Evolutionary conservation across 2,329 filamentous ascomycete genomes (phyloP), one percentile per base, ranked within the genome.

Genomic region (Penicillium sclerotigenum): DNA sequence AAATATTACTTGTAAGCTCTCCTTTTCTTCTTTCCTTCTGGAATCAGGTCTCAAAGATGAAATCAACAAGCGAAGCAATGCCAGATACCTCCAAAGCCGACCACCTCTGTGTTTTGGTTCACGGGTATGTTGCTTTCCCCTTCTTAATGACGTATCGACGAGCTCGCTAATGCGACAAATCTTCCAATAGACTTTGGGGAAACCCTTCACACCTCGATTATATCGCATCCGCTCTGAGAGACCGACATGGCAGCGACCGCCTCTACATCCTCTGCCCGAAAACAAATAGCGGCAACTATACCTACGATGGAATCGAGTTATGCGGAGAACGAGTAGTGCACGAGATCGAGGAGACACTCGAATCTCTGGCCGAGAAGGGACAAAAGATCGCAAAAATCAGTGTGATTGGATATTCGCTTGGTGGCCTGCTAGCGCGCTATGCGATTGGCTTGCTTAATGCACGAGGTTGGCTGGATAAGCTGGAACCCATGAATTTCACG

Each of bases 401-500:
- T 71, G 80, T 97, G 38, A 82, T 93, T 41, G 93, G 93, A 37
- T 97, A 97, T 73, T 96, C 91, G 0, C 80, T 97, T 1, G 93
- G 93, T 43, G 93, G 93, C 0, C 79, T 97, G 7, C 86, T 97
- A 5, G 86, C 90, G 10, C 83, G 93, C 57, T 97, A 96, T 76
- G 88, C 90, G 2, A 82, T 96, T 54, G 93, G 93, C 0, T 77
- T 97, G 66, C 80, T 97, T 4, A 85, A 92, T 65, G 87, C 89
- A 52, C 89, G 88, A 66, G 91, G 91, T 9, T 80, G 90, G 56
- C 86, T 97, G 54, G 87, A 96, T 54, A 81, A 81, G 56, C 80
- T 97, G 26, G 82, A 91, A 69, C 93, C 93, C 62, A 83, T 93
- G 83, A 97, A 96, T 79, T 97, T 97, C 74, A 90, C 88, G 2